Conservation (phyloP, 2,329 filamentous ascomycete species). For the Fusarium nematophilum region DNA sequence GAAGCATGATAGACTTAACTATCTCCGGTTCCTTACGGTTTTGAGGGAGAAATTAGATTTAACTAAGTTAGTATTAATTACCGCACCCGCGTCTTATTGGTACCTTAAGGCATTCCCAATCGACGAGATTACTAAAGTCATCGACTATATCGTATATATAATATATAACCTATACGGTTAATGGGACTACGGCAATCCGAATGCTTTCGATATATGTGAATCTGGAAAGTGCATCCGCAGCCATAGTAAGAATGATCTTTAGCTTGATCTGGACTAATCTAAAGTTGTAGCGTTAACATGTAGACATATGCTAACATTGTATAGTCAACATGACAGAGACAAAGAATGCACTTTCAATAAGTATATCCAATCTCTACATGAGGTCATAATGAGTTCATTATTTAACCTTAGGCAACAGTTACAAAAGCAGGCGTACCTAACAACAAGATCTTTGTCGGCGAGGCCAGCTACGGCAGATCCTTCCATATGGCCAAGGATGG, state of each 20-base stretch:
- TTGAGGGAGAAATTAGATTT: slow-evolving; percentile 8
- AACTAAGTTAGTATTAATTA: slow-evolving; percentile 46
- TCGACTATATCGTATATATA: slow-evolving; percentile 53
- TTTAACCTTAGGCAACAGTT: too few species aligned
- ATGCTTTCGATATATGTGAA: slow-evolving; percentile 32
- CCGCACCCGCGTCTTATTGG: slow-evolving; percentile 49
- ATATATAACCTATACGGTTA: slow-evolving; percentile 52
- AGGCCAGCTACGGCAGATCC: slow-evolving; percentile 40
- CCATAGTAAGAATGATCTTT: slow-evolving; percentile 38
- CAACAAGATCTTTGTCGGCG: slow-evolving; percentile 25
- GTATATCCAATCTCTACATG: too few species aligned
- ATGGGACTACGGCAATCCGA: slow-evolving; percentile 49
- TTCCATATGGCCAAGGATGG: slow-evolving; percentile 43
- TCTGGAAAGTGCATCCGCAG: slow-evolving; percentile 49
- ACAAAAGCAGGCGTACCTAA: slow-evolving; percentile 31
- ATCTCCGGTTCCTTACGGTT: slow-evolving; percentile 22
- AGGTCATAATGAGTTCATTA: too few species aligned
- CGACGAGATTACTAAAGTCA: slow-evolving; percentile 31
- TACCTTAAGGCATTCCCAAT: slow-evolving; percentile 49
- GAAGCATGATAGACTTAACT: slow-evolving; percentile 25
- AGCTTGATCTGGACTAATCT: not conserved
- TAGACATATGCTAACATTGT: slow-evolving; percentile 7
- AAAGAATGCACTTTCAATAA: slow-evolving; percentile 45
- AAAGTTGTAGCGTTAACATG: too few species aligned
- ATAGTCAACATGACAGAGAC: slow-evolving; percentile 52